A percentile compares a stretch with the other conserved stretches of the same genome.
Evolutionary conservation across 2,329 filamentous ascomycete genomes (phyloP).

Genomic region (Lachnellula subtilissima): DNA sequence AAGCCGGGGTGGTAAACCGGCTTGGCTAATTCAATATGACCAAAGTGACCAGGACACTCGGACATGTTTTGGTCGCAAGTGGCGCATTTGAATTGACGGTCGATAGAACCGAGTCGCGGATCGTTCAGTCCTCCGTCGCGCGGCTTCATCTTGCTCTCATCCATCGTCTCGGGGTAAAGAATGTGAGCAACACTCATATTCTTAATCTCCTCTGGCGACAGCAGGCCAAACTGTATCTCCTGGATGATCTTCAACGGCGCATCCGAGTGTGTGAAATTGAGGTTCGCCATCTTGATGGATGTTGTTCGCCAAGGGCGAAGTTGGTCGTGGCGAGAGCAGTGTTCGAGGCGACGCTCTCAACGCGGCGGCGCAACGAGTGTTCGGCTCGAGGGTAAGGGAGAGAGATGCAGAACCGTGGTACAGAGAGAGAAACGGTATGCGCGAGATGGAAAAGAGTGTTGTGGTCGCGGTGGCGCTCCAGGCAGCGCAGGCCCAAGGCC

Average conservation of each 20-base stretch:
- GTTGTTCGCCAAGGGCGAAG: slow-evolving; percentile 6
- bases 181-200: slow-evolving; percentile 96
- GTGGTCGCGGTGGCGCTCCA: slow-evolving; percentile 28
- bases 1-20: slow-evolving; percentile 95
- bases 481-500: slow-evolving; percentile 31
- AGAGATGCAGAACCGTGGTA: slow-evolving; percentile 11
- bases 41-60: slow-evolving; percentile 96
- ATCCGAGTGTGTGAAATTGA: slow-evolving; percentile 85
- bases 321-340: slow-evolving; percentile 10
- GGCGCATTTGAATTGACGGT: slow-evolving; percentile 90
- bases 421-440: slow-evolving; percentile 18
- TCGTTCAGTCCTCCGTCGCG: slow-evolving; percentile 92
- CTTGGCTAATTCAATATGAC: slow-evolving; percentile 94
- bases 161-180: slow-evolving; percentile 99
- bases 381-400: slow-evolving; percentile 13
- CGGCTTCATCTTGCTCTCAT: slow-evolving; percentile 86
- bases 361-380: slow-evolving; percentile 23
- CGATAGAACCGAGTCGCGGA: slow-evolving; percentile 91
- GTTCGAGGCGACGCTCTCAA: slow-evolving; percentile 10
- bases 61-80: slow-evolving; percentile 95
- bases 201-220: slow-evolving; percentile 98
- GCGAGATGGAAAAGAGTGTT: slow-evolving; percentile 20
- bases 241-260: slow-evolving; percentile 95
- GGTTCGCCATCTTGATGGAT: slow-evolving; percentile 73
- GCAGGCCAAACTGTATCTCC: slow-evolving; percentile 97